phyloP scores from a whole-genome alignment of 169 alveolate species.

The Cryptosporidium muris region DNA sequence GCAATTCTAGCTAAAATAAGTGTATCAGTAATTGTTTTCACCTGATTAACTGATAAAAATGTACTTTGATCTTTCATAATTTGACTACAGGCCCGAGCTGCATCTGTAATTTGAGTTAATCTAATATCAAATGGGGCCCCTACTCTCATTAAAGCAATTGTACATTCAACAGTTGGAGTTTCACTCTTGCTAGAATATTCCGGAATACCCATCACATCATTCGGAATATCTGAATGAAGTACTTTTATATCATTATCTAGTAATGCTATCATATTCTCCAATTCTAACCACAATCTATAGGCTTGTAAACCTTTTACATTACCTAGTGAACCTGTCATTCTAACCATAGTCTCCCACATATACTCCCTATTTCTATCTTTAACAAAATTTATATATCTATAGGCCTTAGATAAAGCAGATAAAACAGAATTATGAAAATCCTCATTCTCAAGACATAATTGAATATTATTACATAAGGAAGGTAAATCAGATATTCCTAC shows the following conservation, averaged over 20 bases:
- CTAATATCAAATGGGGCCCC: conserved; percentile 56
- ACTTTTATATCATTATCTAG: conserved; percentile 27
- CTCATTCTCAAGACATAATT: conserved; percentile 10
- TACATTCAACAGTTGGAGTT: conserved; percentile 57
- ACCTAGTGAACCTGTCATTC: conserved; percentile 56
- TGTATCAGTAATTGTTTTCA: conserved; percentile 58
- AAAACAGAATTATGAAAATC: conserved; percentile 46
- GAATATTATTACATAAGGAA: conserved; percentile 30
- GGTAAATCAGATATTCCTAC: conserved; percentile 25
- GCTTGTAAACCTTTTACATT: conserved; percentile 28
- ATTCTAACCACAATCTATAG: conserved; percentile 47
- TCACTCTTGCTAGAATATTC: conserved; percentile 26
- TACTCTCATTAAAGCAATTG: conserved; percentile 52
- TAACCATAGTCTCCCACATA: conserved; percentile 61
- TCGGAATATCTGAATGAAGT: conserved; percentile 63
- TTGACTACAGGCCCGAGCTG: conserved; percentile 45
- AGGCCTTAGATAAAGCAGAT: conserved; percentile 23
- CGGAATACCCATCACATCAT: conserved; percentile 25
- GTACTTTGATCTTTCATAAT: conserved; percentile 28
- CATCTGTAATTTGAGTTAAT: conserved; percentile 47
- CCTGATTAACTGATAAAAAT: conserved; percentile 50
- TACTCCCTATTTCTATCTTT: conserved; percentile 37
- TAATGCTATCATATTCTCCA: conserved; percentile 25
- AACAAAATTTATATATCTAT: conserved; percentile 45
- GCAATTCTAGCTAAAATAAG: conserved; percentile 55